phyloP scores from a whole-genome alignment of 2,329 filamentous ascomycete species.

The Beauveria australis region DNA sequence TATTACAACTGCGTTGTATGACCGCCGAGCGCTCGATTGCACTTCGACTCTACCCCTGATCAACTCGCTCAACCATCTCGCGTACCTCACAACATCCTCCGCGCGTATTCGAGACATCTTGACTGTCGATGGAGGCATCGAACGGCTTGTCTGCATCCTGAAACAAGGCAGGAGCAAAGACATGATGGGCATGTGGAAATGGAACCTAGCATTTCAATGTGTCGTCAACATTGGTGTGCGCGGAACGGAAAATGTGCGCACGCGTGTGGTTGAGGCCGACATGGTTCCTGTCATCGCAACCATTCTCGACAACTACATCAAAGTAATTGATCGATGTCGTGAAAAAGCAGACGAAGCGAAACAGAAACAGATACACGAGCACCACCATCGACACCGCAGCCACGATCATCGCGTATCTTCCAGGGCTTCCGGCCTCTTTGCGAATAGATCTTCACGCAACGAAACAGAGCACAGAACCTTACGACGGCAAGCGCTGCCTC shows the following conservation, averaged over 20 bases:
- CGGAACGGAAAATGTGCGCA: constrained; percentile 88
- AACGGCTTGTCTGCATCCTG: constrained; percentile 91
- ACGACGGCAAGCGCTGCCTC: constrained; percentile 74
- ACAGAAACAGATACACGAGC: constrained; percentile 53
- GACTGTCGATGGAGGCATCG: constrained; percentile 96
- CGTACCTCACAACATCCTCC: constrained; percentile 95
- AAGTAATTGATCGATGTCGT: constrained; percentile 85
- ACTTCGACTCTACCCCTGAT: constrained; percentile 96
- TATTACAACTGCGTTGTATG: constrained; percentile 97
- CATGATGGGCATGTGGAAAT: constrained; percentile 99
- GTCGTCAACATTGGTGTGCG: constrained; percentile 98
- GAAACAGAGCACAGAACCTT: constrained; percentile 54
- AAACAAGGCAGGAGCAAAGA: constrained; percentile 96
- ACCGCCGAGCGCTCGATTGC: constrained; percentile 93
- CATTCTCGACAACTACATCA: constrained; percentile 96
- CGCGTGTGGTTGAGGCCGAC: constrained; percentile 92
- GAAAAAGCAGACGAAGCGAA: constrained; percentile 81
- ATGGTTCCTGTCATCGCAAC: constrained; percentile 99
- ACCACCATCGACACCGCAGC: constrained; percentile 41
- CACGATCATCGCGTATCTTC: constrained; percentile 40
- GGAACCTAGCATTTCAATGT: constrained; percentile 98
- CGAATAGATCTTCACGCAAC: constrained; percentile 43
- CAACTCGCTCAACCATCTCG: constrained; percentile 97
- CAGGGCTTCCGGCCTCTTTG: constrained; percentile 34
- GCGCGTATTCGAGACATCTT: constrained; percentile 96